Evolutionary conservation across 2,329 filamentous ascomycete species (phyloP), one percentile per base, ranked within the genome.

Genomic region (Cladosporium sp.): DNA sequence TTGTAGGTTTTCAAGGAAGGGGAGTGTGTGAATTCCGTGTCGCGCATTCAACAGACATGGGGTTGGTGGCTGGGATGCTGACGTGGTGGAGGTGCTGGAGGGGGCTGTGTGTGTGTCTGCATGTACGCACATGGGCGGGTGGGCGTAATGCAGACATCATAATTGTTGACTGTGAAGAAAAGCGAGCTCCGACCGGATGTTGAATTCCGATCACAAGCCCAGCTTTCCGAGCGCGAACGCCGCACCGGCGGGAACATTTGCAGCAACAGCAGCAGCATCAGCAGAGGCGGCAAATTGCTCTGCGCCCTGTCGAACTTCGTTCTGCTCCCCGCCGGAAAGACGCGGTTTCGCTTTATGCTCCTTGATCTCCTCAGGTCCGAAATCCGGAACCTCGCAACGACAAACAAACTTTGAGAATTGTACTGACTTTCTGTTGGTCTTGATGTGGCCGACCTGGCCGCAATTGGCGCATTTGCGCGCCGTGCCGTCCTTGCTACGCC

Each of bases 381-480:
- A 51, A 30, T 51, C 19, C n/a, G 48, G 48, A 7, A 13, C 42
- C 7, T 39, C 32, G 18, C 48, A 51, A 9, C 30, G 40, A 30
- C 60, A 61, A 57, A 60, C 48, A 24, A 58, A 66, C 32, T 51
- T 38, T 11, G 57, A 43, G 22, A 15, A 27, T 42, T 56, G 58
- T 60, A 70, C 78, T 72, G 81, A 93, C 89, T 96, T 97, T 75
- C 96, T 95, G 77, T 97, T 97, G 42, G 92, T 97, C 73, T 96
- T 96, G 77, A 99, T 99, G 66, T 99, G 93, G 27, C 93, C 93
- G 49, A 95, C 87, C 69, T 93, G 88, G 44, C 93, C 93, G 72
- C 93, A 99, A 70, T 96, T 97, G 59, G 93, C 93, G 73, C 93
- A 99, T 74, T 97, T 97, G 62, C 95, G 81, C 50, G 79, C 77